Conservation (phyloP, 345 rosid genomes). For the Melaleuca alternifolia region DNA sequence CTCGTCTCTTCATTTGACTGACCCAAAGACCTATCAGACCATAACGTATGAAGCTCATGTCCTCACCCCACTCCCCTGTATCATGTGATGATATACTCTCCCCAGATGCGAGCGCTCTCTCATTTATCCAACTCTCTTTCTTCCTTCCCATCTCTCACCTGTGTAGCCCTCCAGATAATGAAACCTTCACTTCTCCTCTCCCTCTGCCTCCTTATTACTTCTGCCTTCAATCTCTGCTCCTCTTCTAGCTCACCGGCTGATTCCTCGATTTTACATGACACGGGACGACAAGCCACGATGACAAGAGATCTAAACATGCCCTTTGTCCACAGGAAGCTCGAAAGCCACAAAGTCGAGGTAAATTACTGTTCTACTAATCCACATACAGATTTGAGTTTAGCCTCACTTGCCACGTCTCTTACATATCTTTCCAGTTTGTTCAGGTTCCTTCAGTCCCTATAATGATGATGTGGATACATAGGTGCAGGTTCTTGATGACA, state of each 20-base stretch:
- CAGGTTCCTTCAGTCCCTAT: not conserved
- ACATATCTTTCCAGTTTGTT: not conserved
- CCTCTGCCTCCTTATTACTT: not conserved
- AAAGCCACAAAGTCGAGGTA: conserved; percentile 3
- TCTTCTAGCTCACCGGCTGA: conserved; percentile 7
- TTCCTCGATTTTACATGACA: not conserved
- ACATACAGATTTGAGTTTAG: not conserved
- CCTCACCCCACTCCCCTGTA: not conserved
- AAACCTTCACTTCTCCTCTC: not conserved
- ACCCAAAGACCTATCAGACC: not conserved
- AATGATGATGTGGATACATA: not conserved
- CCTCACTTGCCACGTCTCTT: not conserved
- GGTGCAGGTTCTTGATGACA: conserved; percentile 21
- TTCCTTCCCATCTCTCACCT: conserved; percentile 3
- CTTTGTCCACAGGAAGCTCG: not conserved
- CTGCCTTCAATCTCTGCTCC: not conserved
- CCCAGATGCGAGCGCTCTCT: not conserved
- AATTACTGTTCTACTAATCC: not conserved
- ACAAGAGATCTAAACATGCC: not conserved
- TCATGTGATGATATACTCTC: not conserved
- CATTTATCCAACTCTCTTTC: not conserved
- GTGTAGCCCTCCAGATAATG: not conserved
- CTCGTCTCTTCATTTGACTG: not conserved
- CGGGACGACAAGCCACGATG: not conserved
- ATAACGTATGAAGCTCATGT: not conserved